phyloP scores from a whole-genome alignment of 1,284 basidiomycete species.

The Thelephora terrestris region DNA sequence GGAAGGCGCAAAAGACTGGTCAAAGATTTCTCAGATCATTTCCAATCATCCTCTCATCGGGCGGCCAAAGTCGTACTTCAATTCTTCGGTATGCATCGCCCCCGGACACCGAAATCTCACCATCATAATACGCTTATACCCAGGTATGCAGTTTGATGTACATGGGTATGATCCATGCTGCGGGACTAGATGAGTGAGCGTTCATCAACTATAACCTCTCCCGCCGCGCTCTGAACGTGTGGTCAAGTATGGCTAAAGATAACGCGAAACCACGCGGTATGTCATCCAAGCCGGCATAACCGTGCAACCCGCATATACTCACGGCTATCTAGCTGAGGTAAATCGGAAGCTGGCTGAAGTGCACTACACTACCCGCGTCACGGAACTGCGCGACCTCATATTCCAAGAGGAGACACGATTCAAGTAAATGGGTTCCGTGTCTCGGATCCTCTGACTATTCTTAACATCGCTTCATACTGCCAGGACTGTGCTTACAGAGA shows the following conservation, averaged over 20 bases:
- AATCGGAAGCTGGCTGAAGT: constrained; percentile 66
- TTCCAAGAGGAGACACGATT: constrained; percentile 65
- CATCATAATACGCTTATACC: constrained; percentile 11
- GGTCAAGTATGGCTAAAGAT: constrained; percentile 34
- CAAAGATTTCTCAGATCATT: constrained; percentile 54
- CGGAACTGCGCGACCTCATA: constrained; percentile 63
- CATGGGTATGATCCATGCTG: constrained; percentile 54
- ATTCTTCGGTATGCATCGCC: constrained; percentile 34
- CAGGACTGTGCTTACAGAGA: constrained; percentile 46
- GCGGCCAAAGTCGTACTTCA: constrained; percentile 57
- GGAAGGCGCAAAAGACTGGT: constrained; percentile 69
- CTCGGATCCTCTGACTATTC: not conserved
- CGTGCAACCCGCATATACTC: constrained; percentile 7
- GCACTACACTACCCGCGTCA: constrained; percentile 58
- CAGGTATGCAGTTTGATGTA: constrained; percentile 65
- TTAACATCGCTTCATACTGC: not conserved
- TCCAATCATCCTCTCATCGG: constrained; percentile 55
- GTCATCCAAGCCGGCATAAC: constrained; percentile 12
- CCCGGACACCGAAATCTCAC: constrained; percentile 3
- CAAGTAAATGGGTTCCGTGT: constrained; percentile 38
- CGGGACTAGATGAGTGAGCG: constrained; percentile 56
- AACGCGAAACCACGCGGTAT: constrained; percentile 24
- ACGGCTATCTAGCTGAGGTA: constrained; percentile 25
- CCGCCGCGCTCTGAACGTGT: constrained; percentile 21
- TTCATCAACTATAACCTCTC: not conserved